Base-by-base conservation (phyloP, 2,329 filamentous ascomycete species). In the Ceratocystis papillata region DNA sequence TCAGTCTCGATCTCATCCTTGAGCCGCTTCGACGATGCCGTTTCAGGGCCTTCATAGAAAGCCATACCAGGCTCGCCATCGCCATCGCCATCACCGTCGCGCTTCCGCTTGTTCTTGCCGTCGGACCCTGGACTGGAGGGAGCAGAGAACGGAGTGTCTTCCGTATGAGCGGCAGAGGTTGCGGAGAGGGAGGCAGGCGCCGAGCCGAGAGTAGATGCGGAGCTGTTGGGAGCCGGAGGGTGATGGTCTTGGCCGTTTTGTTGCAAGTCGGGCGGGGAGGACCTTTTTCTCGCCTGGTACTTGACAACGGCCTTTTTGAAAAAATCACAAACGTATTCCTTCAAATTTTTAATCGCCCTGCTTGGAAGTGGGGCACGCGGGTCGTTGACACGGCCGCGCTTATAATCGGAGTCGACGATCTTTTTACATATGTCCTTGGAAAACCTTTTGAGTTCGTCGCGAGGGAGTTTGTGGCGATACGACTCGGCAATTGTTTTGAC, bases 361-460 rank as follows among this genome's bases (percentile, higher is more conserved):
- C 88, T 83, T 33, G 82, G 83, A 69, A 96, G 87, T 62, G 74
- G 71, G n/a, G 73, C 73, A 12, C 84, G 89, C 0, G 91, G 93
- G 72, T 96, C 87, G 59, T 84, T 82, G 8, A 96, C 91, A n/a
- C 90, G 87, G 61, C 86, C 84, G 72, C 93, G 88, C 74, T 96
- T 96, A 77, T 89, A 96, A 74, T 97, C 93, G 0, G 90, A 94
- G 20, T 89, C 84, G 22, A 96, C 92, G 15, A 97, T 82, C 75
- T 93, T 96, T 76, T 96, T 96, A 66, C 86, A 86, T 60, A 93
- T 82, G 74, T 87, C 81, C 71, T 86, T 84, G 65, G 80, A 81
- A 61, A 85, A 80, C 67, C 81, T 81, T 72, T 87, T 87, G 2
- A 86, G 74, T 62, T 86, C 82, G 5, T 96, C 91, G 72, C 88